Percentiles rank a stretch among this genome's conserved stretches.
These are phyloP conservation scores for Lentinula sp. DNA, from an alignment of 768 basidiomycete species.

Conservation along the genomic window DNA sequence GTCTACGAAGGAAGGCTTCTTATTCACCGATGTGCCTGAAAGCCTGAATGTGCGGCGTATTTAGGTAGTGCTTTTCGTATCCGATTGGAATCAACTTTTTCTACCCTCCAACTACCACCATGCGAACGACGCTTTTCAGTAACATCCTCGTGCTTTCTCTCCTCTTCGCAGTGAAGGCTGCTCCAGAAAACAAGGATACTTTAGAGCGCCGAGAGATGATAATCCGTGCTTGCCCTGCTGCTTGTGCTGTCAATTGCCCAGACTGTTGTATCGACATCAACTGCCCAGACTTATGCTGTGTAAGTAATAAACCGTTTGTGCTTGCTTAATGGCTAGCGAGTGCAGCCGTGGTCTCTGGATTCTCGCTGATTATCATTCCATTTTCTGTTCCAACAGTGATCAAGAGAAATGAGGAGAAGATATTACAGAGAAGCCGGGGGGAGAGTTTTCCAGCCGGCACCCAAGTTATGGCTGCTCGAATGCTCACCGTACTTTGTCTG, in stretches of 20 bases:
- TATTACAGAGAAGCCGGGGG: not conserved
- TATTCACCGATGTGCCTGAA: not conserved
- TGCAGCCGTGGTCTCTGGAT: not conserved
- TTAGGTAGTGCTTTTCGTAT: not conserved
- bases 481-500: too few species aligned
- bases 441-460: not conserved
- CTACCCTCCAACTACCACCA: not conserved
- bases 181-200: not conserved
- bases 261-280: not conserved
- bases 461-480: too few species aligned
- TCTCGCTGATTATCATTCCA: not conserved
- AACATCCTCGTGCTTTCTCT: not conserved
- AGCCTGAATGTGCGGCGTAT: not conserved
- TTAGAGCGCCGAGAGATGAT: not conserved
- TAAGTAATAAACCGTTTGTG: not conserved
- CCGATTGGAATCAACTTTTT: not conserved
- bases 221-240: not conserved
- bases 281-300: not conserved
- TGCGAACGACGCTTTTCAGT: not conserved
- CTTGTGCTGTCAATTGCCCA: not conserved
- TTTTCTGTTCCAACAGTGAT: not conserved
- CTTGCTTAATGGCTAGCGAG: not conserved
- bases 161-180: not conserved
- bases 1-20: not conserved
- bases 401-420: not conserved